Evolutionary conservation across 2,329 filamentous ascomycete genomes (phyloP).

Genomic region (Macrophomina tecta): DNA sequence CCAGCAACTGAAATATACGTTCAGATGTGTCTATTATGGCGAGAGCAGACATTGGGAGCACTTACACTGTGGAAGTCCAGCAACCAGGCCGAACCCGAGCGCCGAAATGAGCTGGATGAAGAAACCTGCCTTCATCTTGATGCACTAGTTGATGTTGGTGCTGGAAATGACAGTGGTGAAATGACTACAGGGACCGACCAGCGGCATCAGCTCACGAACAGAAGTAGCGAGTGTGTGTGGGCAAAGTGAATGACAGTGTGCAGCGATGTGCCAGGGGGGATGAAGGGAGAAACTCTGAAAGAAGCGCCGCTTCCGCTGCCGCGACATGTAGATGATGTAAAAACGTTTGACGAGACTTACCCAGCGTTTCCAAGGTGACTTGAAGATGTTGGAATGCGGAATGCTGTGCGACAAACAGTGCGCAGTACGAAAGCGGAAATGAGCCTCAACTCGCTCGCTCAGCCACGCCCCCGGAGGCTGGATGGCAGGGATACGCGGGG

Average conservation of each 20-base stretch:
- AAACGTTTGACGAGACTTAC: not conserved
- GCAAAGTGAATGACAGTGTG: not conserved
- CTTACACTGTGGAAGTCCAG: slow-evolving; percentile 15
- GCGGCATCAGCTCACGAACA: slow-evolving; percentile 23
- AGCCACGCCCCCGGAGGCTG: slow-evolving; percentile 2
- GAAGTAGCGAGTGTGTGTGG: not conserved
- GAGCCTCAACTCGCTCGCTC: slow-evolving; percentile 8
- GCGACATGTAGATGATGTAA: not conserved
- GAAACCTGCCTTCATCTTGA: slow-evolving; percentile 25
- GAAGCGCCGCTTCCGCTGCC: not conserved
- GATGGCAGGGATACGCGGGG: slow-evolving; percentile 5
- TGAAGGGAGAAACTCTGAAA: not conserved
- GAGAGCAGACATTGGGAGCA: not conserved
- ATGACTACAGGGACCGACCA: slow-evolving; percentile 23
- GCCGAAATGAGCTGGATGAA: slow-evolving; percentile 19
- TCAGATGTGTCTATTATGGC: not conserved
- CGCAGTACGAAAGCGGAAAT: slow-evolving; percentile 15
- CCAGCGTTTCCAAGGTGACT: slow-evolving; percentile 22
- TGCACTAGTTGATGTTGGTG: not conserved
- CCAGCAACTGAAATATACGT: not conserved
- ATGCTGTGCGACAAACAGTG: slow-evolving; percentile 23
- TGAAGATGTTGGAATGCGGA: slow-evolving; percentile 20
- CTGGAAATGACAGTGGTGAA: not conserved
- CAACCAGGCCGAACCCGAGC: slow-evolving; percentile 15
- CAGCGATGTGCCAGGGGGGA: not conserved